Evolutionary conservation across 148 eudicot species (phyloP).

Genomic region (Gaultheria prostrata): DNA sequence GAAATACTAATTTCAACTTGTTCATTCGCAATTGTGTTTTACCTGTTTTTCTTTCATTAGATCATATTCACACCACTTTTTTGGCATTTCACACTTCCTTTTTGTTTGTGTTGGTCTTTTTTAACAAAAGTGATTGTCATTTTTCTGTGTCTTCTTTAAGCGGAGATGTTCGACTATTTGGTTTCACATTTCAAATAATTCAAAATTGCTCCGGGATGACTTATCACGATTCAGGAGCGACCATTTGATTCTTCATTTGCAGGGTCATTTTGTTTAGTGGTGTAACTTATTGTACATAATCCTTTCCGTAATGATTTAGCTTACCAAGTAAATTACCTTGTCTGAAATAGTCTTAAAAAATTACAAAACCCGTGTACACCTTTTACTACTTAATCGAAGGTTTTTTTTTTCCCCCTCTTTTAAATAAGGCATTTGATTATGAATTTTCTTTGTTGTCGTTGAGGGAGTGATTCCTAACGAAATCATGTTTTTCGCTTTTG

Average conservation of each 20-base stretch:
- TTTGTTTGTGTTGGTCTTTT: neutral
- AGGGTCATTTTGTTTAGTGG: neutral
- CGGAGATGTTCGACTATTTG: neutral
- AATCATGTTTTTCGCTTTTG: conserved; percentile 9
- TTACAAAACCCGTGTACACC: neutral
- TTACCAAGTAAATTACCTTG: neutral
- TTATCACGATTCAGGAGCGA: neutral
- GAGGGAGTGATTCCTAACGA: neutral
- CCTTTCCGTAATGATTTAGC: neutral
- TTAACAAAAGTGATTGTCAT: neutral
- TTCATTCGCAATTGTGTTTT: neutral
- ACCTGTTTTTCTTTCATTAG: neutral
- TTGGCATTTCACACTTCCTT: neutral
- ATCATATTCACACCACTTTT: neutral
- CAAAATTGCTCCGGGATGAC: neutral
- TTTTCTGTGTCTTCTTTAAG: neutral
- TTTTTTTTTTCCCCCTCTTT: too few relatives aligned
- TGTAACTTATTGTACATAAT: neutral
- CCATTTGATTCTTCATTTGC: neutral
- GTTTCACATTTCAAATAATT: neutral
- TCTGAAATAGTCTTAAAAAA: neutral
- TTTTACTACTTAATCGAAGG: neutral
- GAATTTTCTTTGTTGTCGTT: neutral
- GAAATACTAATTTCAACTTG: too few relatives aligned
- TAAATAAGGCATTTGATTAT: neutral